These are phyloP conservation scores for Pyronema domesticum DNA, from an alignment of 495 filamentous ascomycete species.

Conservation along the genomic window DNA sequence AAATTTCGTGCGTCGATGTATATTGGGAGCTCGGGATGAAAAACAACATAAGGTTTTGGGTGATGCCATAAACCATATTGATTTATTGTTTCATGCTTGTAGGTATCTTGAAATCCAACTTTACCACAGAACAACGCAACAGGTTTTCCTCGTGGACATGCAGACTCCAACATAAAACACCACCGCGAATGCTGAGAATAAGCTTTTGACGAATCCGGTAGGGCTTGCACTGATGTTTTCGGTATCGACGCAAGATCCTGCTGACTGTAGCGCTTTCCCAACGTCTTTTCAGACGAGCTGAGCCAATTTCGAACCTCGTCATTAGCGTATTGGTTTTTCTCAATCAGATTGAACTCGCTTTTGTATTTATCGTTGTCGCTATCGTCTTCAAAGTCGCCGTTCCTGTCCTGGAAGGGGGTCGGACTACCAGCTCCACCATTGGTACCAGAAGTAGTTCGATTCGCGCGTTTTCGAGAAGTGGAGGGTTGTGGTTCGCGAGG, in stretches of 20 bases:
- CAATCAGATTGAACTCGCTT: constrained; percentile 13
- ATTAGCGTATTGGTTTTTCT: constrained; percentile 10
- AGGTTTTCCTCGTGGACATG: constrained; percentile 44
- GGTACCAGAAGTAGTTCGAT: constrained; percentile 10
- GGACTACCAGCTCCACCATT: constrained; percentile 1
- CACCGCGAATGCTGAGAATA: constrained; percentile 37
- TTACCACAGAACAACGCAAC: constrained; percentile 78
- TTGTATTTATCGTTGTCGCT: constrained; percentile 19
- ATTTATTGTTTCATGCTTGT: constrained; percentile 52
- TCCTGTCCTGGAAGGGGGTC: constrained; percentile 4
- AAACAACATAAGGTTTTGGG: constrained; percentile 72
- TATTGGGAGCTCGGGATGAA: constrained; percentile 62
- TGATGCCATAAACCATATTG: constrained; percentile 59
- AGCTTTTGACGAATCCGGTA: constrained; percentile 14
- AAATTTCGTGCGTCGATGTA: constrained; percentile 80
- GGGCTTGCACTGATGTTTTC: constrained; percentile 8
- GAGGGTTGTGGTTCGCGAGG: constrained; percentile 40
- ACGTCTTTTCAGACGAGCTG: neutral
- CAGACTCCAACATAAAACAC: constrained; percentile 45
- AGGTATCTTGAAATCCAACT: constrained; percentile 61
- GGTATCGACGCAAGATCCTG: constrained; percentile 13
- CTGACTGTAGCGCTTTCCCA: constrained; percentile 1
- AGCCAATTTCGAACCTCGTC: constrained; percentile 7
- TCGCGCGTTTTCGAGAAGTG: constrained; percentile 16
- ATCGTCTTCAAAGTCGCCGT: constrained; percentile 17